A percentile compares a stretch with the other conserved stretches of the same genome.
Conservation (phyloP, 805 yeast species). For the Wickerhamomyces kurtzmanii region DNA sequence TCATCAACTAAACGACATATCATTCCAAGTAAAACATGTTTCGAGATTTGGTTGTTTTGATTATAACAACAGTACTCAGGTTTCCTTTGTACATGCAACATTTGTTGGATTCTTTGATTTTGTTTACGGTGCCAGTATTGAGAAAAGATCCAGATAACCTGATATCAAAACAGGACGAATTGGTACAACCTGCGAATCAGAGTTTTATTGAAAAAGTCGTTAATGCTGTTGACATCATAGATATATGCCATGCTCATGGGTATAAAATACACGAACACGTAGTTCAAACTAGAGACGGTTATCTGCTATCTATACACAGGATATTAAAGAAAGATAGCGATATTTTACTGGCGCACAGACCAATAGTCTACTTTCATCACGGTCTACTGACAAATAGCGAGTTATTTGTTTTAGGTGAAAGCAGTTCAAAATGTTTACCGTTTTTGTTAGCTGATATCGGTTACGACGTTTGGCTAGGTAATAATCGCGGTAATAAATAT, state of each 20-base stretch:
- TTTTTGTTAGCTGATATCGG: slow-evolving; percentile 68
- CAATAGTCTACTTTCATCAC: slow-evolving; percentile 70
- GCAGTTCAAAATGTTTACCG: slow-evolving; percentile 43
- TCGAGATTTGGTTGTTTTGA: no score
- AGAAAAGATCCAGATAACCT: no score
- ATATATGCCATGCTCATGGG: slow-evolving; percentile 51
- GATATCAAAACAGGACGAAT: neutral
- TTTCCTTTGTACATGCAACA: no score
- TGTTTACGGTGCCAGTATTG: no score
- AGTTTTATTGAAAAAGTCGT: slow-evolving; percentile 8
- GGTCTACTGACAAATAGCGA: slow-evolving; percentile 77
- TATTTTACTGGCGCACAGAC: slow-evolving; percentile 6
- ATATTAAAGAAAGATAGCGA: slow-evolving; percentile 14
- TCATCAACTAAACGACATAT: no score
- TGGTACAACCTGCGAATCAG: neutral
- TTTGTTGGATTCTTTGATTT: no score
- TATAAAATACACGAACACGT: slow-evolving; percentile 57
- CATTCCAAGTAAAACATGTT: no score
- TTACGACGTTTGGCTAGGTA: slow-evolving; percentile 93
- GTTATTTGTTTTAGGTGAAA: slow-evolving; percentile 38
- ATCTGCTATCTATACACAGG: slow-evolving; percentile 59
- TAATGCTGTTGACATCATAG: slow-evolving; percentile 27
- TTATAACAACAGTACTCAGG: no score
- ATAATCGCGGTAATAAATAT: slow-evolving; percentile 88
- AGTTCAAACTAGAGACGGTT: slow-evolving; percentile 61